Evolutionary conservation across 495 filamentous ascomycete genomes (phyloP), one percentile per base, ranked within the genome.

Genomic region (Lepraria neglecta): DNA sequence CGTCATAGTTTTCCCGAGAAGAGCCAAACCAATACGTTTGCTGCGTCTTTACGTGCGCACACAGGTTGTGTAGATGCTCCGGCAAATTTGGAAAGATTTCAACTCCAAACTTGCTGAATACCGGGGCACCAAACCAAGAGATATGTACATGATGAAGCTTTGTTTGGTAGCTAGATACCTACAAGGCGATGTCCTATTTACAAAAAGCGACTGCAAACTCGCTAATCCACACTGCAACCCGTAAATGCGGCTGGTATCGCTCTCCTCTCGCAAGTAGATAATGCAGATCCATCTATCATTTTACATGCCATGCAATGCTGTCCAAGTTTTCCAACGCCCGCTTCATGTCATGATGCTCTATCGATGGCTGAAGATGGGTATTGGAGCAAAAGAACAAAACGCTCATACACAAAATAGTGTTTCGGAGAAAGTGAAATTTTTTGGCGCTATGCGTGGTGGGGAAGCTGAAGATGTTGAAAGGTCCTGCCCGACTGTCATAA

Each of bases 321-420:
- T 35, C 42, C 50, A 46, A 15, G 33, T 61, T 55, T 61, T 56
- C 40, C 50, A 61, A 61, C 59, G 46, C 59, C 59, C 59, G 59
- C 59, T 61, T 31, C 40, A 61, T 53, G 59, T 54, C 59, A 61
- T 40, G 28, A 61, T 61, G 59, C 59, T 19, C 59, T 61, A 61
- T 40, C 40, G n/a, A 61, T 53, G 40, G 51, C 51, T 48, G 59
- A 61, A 61, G 51, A 55, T 44, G 59, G 48, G 51, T 61, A 53
- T 53, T 35, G 51, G 31, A 55, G 43, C 24, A 61, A 60, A 47
- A 55, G 31, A 55, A 55, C 15, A 55, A 60, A 47, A 45, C 59
- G 59, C 59, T 55, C 24, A 31, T 33, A 46, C 19, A 46, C 17
- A 47, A 61, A 40, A 46, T 24, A 27, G 30, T 27, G 28, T 17